Percentiles rank a stretch among this genome's conserved stretches.
Conservation (phyloP, 2,329 filamentous ascomycete genomes). For the Aspergillus fumigatus region DNA sequence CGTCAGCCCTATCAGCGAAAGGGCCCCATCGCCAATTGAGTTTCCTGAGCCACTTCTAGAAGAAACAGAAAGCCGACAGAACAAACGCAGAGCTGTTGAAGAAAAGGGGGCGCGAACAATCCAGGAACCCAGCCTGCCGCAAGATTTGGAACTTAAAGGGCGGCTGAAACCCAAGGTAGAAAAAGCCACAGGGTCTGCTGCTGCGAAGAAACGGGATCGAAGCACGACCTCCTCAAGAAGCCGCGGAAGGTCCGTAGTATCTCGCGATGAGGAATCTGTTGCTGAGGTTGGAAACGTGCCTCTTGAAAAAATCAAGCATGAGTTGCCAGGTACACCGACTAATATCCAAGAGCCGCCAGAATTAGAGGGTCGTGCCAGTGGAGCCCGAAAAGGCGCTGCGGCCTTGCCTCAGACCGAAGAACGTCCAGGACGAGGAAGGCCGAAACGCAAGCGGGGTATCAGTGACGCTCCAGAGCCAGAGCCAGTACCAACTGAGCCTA, state of each 20-base stretch:
- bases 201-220: constrained; percentile 26
- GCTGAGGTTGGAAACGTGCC: constrained; percentile 12
- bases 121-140: constrained; percentile 13
- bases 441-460: constrained; percentile 39
- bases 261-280: constrained; percentile 29
- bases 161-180: constrained; percentile 23
- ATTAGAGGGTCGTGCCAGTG: constrained; percentile 23
- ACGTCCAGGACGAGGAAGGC: constrained; percentile 23
- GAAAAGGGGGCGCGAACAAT: constrained; percentile 20
- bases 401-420: constrained; percentile 18
- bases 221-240: constrained; percentile 35
- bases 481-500: constrained; percentile 20
- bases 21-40: constrained; percentile 33
- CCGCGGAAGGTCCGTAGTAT: constrained; percentile 32
- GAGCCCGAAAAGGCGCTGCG: constrained; percentile 24
- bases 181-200: constrained; percentile 17
- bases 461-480: constrained; percentile 31
- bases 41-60: constrained; percentile 24
- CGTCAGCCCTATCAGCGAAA: constrained; percentile 44
- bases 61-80: constrained; percentile 15
- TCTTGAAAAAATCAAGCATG: constrained; percentile 26
- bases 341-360: constrained; percentile 30
- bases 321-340: constrained; percentile 33
- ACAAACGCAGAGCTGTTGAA: constrained; percentile 15
- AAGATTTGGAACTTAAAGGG: constrained; percentile 16